phyloP scores from a whole-genome alignment of 768 basidiomycete species.

The Pleurotus pulmonarius region DNA sequence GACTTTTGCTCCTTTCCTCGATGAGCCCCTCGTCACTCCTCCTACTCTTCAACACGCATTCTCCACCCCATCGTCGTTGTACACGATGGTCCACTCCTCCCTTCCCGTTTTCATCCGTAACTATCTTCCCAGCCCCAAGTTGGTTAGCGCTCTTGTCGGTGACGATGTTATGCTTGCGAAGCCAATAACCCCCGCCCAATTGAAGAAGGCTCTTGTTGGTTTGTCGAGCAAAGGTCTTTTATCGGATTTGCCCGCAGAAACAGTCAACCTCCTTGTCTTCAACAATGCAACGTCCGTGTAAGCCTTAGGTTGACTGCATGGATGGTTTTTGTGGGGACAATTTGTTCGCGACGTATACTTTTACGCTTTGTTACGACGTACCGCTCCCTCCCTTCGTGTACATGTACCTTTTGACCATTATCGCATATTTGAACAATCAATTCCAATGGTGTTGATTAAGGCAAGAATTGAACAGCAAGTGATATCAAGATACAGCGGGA shows the following conservation, averaged over 20 bases:
- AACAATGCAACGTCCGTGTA: constrained; percentile 63
- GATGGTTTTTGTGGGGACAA: too few relatives aligned
- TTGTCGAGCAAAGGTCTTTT: constrained; percentile 56
- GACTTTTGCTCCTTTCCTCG: constrained; percentile 53
- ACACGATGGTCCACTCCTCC: constrained; percentile 48
- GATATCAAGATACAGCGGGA: too few relatives aligned
- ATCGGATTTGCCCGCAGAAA: constrained; percentile 42
- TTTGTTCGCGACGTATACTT: too few relatives aligned
- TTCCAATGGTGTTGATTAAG: too few relatives aligned
- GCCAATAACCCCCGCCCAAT: constrained; percentile 36
- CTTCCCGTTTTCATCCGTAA: constrained; percentile 56
- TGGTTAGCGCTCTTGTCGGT: constrained; percentile 36
- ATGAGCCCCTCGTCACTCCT: constrained; percentile 31
- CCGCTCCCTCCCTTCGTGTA: neutral
- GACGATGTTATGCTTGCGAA: neutral
- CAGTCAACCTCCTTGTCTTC: constrained; percentile 72
- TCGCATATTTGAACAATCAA: too few relatives aligned
- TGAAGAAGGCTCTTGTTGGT: constrained; percentile 71
- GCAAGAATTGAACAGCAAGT: too few relatives aligned
- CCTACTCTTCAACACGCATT: constrained; percentile 27
- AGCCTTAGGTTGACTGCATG: neutral
- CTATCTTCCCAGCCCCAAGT: constrained; percentile 51
- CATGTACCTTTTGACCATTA: neutral
- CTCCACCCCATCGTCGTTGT: constrained; percentile 39
- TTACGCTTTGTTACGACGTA: neutral